Conservation (phyloP, 768 basidiomycete species). For the Lentinus tigrinus region DNA sequence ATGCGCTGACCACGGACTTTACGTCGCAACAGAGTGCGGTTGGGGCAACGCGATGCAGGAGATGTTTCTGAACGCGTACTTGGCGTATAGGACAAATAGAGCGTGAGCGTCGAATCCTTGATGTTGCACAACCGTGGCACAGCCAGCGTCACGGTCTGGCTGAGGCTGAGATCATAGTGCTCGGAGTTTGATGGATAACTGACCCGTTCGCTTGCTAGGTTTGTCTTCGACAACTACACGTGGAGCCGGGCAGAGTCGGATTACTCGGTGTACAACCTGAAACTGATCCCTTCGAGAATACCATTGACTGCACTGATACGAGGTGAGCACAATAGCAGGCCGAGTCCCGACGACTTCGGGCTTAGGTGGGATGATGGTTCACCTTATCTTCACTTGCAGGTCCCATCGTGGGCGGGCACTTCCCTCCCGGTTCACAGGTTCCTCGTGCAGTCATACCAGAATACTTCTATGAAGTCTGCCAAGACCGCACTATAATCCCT, state of each 20-base stretch:
- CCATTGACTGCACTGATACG: slow-evolving; percentile 52
- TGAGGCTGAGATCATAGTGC: neutral
- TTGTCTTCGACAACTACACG: slow-evolving; percentile 55
- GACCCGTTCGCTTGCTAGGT: slow-evolving; percentile 22
- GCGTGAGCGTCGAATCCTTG: slow-evolving; percentile 31
- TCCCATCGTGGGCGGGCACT: slow-evolving; percentile 40
- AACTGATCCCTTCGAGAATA: slow-evolving; percentile 47
- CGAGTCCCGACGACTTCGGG: neutral
- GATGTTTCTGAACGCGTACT: slow-evolving; percentile 32
- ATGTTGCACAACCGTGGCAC: too few species aligned
- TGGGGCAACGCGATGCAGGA: slow-evolving; percentile 44
- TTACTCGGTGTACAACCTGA: slow-evolving; percentile 43
- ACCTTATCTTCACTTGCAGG: slow-evolving; percentile 24
- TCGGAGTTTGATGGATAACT: neutral
- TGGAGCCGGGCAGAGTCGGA: slow-evolving; percentile 44
- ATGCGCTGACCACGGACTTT: neutral
- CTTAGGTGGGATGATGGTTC: neutral
- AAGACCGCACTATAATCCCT: slow-evolving; percentile 33
- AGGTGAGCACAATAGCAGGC: slow-evolving; percentile 32
- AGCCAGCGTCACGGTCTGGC: too few species aligned
- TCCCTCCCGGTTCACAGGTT: slow-evolving; percentile 30
- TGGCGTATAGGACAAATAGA: slow-evolving; percentile 34
- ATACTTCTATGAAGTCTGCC: slow-evolving; percentile 44
- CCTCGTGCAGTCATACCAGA: slow-evolving; percentile 37
- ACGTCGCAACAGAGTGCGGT: slow-evolving; percentile 30